Evolutionary conservation across 2,329 filamentous ascomycete genomes (phyloP), one percentile per base, ranked within the genome.

Genomic region (Canariomyces notabilis): DNA sequence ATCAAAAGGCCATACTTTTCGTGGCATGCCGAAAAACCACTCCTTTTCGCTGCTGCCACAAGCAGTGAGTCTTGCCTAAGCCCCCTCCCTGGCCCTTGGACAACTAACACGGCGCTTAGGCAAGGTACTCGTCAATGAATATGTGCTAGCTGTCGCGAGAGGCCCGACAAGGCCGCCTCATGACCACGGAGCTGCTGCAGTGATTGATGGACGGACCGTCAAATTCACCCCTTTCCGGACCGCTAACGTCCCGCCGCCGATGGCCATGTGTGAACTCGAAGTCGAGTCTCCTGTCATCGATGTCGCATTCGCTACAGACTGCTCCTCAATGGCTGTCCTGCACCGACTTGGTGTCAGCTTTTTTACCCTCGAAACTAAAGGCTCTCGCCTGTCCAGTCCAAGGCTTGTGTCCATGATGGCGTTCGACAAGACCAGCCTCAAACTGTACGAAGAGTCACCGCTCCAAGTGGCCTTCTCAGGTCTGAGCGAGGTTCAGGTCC

Each of bases 181-280:
- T 51, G 91, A 97, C 65, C 76, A 82, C 60, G 91, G 90, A 21
- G 75, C 83, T 14, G 82, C 94, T 33, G 86, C 83, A 8, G 89
- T 95, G 5, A 81, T 96, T 34, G 93, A 97, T 64, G 93, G 93
- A 14, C 77, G 69, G 38, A 79, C 62, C 3, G 67, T 97, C 48
- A 95, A 94, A 62, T 66, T 97, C 37, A 97, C 93, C 0, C 89
- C 93, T 1, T 76, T 98, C 54, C 77, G 87, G 52, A 76, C 83
- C 40, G 86, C 89, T 11, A 95, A 93, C 58, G 76, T 96, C 3
- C 93, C 93, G 19, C 93, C 93, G 21, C 93, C 93, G 1, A 96
- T 97, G 89, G 82, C 89, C 14, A 75, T 91, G 52, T 85, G 85
- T 55, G 87, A 94, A 47, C 59, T 96, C 15, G 59, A 70, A 11